Percentiles rank a stretch among this genome's conserved stretches.
Conservation (phyloP, 352 stramenopile genomes). For the Vaucheria bursata region DNA sequence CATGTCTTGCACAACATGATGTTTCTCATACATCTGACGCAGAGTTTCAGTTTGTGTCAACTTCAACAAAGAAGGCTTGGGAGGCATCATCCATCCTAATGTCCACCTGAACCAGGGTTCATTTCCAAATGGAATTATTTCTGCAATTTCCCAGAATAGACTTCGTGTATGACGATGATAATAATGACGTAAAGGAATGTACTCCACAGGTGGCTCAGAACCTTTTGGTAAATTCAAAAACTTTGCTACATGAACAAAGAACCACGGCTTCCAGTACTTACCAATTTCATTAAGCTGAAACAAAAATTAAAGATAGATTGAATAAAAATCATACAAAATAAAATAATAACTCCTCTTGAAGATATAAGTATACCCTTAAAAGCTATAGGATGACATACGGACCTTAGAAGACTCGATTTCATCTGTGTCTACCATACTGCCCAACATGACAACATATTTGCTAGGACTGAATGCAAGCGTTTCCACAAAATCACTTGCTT, state of each 20-base stretch:
- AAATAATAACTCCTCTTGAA: background rate
- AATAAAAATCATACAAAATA: background rate
- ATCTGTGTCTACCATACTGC: conserved; percentile 12
- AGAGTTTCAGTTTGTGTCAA: conserved; percentile 52
- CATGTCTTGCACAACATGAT: conserved; percentile 55
- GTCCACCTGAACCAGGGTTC: conserved; percentile 50
- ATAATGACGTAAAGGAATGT: conserved; percentile 54
- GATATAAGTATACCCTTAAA: background rate
- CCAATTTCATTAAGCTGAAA: conserved; percentile 48
- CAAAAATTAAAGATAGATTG: background rate
- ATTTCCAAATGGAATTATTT: conserved; percentile 58
- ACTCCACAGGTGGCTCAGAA: conserved; percentile 26
- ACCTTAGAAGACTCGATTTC: background rate
- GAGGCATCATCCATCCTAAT: conserved; percentile 54
- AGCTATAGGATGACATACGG: background rate
- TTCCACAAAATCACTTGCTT: conserved; percentile 51
- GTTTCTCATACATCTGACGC: conserved; percentile 46
- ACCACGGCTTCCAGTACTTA: conserved; percentile 56
- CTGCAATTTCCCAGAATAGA: conserved; percentile 57
- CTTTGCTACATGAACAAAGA: conserved; percentile 55
- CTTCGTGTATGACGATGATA: conserved; percentile 53
- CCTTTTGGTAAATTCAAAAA: conserved; percentile 33
- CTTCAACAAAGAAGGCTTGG: conserved; percentile 55
- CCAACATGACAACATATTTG: conserved; percentile 10
- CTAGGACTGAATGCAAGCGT: conserved; percentile 7